phyloP scores from a whole-genome alignment of 148 eudicot genomes.

The Silene conica region DNA sequence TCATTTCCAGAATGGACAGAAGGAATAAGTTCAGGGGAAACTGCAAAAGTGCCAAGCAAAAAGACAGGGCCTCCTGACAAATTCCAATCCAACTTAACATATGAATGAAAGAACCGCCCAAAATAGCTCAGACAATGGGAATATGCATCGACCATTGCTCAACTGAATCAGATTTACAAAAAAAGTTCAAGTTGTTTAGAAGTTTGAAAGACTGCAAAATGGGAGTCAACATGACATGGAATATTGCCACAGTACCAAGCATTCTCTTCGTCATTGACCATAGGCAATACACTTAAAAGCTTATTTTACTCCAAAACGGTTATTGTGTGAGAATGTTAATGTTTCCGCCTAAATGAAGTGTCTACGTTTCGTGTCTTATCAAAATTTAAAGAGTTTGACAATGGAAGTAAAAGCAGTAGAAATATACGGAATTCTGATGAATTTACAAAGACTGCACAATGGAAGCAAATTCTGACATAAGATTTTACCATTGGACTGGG shows the following conservation, averaged over 20 bases:
- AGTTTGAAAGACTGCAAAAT: background rate
- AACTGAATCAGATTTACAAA: background rate
- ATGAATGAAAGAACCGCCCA: background rate
- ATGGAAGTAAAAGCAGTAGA: background rate
- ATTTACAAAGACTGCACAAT: background rate
- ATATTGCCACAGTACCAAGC: background rate
- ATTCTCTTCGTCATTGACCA: background rate
- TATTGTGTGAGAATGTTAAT: background rate
- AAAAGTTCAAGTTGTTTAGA: background rate
- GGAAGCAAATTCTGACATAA: background rate
- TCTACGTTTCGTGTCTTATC: background rate
- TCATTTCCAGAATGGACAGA: background rate
- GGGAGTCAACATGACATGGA: background rate
- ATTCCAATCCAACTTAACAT: background rate
- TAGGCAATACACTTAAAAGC: background rate
- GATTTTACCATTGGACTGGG: conserved; percentile 58
- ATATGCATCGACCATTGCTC: background rate
- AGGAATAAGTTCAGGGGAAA: background rate
- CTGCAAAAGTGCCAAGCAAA: background rate
- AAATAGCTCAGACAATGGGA: background rate
- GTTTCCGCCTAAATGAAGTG: background rate
- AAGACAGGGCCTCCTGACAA: background rate
- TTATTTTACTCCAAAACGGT: background rate
- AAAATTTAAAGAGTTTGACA: background rate
- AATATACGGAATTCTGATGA: background rate